phyloP scores from a whole-genome alignment of 352 stramenopile genomes.

The Phytophthora citrophthora region DNA sequence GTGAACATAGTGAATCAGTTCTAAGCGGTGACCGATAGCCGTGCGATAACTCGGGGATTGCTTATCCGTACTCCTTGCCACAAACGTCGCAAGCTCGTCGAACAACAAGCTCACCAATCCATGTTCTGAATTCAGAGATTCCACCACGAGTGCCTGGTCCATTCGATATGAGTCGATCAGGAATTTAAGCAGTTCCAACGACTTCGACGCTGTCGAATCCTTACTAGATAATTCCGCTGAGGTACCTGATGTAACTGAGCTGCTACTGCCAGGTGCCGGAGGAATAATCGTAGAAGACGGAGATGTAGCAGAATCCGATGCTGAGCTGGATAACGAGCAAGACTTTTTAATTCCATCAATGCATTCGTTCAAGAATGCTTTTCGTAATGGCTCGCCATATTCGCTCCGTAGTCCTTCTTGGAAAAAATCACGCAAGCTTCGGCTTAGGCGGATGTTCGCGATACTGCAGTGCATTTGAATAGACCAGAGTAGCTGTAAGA shows the following conservation, averaged over 20 bases:
- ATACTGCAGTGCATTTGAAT: constrained; percentile 82
- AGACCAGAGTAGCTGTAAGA: constrained; percentile 82
- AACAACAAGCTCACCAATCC: constrained; percentile 80
- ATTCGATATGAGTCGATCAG: constrained; percentile 86
- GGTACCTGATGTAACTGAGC: constrained; percentile 16
- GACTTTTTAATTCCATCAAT: constrained; percentile 82
- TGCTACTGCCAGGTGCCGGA: constrained; percentile 19
- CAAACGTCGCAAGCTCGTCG: constrained; percentile 85
- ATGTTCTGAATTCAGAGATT: constrained; percentile 78
- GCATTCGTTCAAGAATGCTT: constrained; percentile 75
- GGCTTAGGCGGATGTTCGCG: constrained; percentile 62
- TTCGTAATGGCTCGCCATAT: constrained; percentile 69
- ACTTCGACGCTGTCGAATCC: constrained; percentile 63
- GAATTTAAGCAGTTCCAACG: constrained; percentile 86
- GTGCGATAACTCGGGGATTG: constrained; percentile 62
- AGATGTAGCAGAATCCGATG: constrained; percentile 21
- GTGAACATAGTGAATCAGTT: constrained; percentile 89
- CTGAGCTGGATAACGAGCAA: constrained; percentile 45
- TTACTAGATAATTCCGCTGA: constrained; percentile 35
- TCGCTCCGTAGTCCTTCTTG: constrained; percentile 80
- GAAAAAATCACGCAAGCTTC: constrained; percentile 80
- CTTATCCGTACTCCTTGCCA: constrained; percentile 60
- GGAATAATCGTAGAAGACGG: constrained; percentile 22
- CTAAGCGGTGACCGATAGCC: constrained; percentile 81
- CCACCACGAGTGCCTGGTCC: constrained; percentile 69